phyloP scores from a whole-genome alignment of 805 yeast genomes.

The Pichia manshurica region DNA sequence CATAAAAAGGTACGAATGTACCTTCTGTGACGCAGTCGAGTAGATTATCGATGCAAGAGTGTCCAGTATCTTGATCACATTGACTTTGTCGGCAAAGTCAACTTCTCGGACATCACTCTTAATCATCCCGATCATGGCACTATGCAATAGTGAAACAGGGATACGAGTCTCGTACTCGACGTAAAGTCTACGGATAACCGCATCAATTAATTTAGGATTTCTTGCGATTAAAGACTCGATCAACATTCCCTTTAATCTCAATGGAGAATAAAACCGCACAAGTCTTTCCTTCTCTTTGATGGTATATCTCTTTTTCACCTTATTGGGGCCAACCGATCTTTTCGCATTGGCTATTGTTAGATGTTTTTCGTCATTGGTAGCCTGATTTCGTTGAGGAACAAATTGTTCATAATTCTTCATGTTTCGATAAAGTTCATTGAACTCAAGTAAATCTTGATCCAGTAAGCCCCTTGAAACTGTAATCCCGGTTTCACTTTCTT shows the following conservation, averaged over 20 bases:
- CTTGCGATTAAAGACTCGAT: constrained; percentile 15
- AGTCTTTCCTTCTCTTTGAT: constrained; percentile 13
- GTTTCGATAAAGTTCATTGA: constrained; percentile 13
- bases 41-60: constrained; percentile 19
- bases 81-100: constrained; percentile 18
- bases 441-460: constrained; percentile 10
- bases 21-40: constrained; percentile 11
- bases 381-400: background rate
- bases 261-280: constrained; percentile 14
- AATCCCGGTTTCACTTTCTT: background rate
- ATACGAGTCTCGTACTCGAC: constrained; percentile 21
- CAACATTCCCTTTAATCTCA: constrained; percentile 19
- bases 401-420: constrained; percentile 9
- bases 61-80: constrained; percentile 20
- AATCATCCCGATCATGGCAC: constrained; percentile 23
- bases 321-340: background rate
- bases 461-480: background rate
- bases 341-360: background rate
- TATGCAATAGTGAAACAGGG: constrained; percentile 23
- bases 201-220: constrained; percentile 16
- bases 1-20: constrained; percentile 14
- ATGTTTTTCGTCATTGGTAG: constrained; percentile 5
- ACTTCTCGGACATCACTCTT: constrained; percentile 6
- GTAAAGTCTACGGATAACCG: constrained; percentile 16
- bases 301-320: constrained; percentile 7